Evolutionary conservation across 225 moss, liverwort and hornwort species (phyloP).

Genomic region (Neckera pumila): DNA sequence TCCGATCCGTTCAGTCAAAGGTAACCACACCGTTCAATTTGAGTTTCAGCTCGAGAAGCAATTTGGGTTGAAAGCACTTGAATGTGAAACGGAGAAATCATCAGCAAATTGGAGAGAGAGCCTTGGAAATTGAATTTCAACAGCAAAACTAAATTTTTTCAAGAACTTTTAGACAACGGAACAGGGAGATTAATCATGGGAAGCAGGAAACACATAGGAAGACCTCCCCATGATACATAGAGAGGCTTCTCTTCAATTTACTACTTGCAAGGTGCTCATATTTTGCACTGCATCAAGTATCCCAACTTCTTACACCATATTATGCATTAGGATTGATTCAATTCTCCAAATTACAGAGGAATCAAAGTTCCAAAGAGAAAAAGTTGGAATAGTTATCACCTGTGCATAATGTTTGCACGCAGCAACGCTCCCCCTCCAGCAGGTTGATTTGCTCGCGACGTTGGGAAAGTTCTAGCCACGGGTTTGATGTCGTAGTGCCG

Average conservation of each 20-base stretch:
- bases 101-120: background rate
- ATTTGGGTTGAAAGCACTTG: background rate
- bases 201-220: background rate
- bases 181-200: no score
- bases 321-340: background rate
- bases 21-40: background rate
- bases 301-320: background rate
- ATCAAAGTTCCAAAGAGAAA: background rate
- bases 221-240: background rate
- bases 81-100: background rate
- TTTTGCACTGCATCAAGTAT: background rate
- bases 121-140: no score
- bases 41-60: background rate
- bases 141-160: background rate
- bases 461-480: background rate
- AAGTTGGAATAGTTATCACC: background rate
- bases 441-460: background rate
- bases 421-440: background rate
- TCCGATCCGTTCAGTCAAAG: background rate
- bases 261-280: background rate
- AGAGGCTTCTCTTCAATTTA: background rate
- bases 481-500: background rate
- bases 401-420: conserved; percentile 14
- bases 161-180: background rate
- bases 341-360: background rate